These are phyloP conservation scores for Fusarium globosum DNA, from an alignment of 2,329 filamentous ascomycete species.

Conservation along the genomic window DNA sequence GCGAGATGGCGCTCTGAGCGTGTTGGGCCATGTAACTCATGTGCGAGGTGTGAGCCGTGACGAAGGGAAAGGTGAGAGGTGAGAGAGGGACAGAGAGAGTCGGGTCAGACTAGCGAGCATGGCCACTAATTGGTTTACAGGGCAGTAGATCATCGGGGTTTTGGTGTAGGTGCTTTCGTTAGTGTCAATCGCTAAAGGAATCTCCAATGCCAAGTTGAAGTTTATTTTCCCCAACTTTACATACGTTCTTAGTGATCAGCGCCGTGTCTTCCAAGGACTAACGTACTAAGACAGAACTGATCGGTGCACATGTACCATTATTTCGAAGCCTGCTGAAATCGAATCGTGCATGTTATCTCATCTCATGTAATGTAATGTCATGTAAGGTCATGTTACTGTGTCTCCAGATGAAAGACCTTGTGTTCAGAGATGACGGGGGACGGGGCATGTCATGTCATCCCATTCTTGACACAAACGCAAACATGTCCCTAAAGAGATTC, in stretches of 20 bases:
- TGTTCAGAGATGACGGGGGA: slow-evolving; percentile 21
- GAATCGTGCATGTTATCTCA: slow-evolving; percentile 25
- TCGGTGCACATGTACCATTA: slow-evolving; percentile 2
- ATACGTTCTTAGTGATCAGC: background rate
- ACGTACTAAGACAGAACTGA: background rate
- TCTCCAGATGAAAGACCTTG: slow-evolving; percentile 10
- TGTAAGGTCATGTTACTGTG: slow-evolving; percentile 4
- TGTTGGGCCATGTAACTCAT: slow-evolving; percentile 29
- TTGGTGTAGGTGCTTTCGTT: background rate
- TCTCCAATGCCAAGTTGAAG: background rate
- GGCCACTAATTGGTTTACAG: background rate
- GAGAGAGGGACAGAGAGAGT: background rate
- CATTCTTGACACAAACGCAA: slow-evolving; percentile 40
- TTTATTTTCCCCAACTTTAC: background rate
- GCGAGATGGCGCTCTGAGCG: slow-evolving; percentile 43
- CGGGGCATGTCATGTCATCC: slow-evolving; percentile 33
- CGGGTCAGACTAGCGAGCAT: background rate
- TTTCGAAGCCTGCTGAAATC: slow-evolving; percentile 17
- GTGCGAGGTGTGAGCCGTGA: slow-evolving; percentile 37
- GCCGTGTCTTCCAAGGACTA: slow-evolving; percentile 3
- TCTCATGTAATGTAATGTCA: background rate
- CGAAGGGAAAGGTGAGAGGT: background rate
- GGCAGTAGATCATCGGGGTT: background rate
- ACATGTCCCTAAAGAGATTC: slow-evolving; percentile 26
- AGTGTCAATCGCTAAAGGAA: background rate